Evolutionary conservation across 108 stramenopile genomes (phyloP).

Genomic region (Thalassiosira profunda): DNA sequence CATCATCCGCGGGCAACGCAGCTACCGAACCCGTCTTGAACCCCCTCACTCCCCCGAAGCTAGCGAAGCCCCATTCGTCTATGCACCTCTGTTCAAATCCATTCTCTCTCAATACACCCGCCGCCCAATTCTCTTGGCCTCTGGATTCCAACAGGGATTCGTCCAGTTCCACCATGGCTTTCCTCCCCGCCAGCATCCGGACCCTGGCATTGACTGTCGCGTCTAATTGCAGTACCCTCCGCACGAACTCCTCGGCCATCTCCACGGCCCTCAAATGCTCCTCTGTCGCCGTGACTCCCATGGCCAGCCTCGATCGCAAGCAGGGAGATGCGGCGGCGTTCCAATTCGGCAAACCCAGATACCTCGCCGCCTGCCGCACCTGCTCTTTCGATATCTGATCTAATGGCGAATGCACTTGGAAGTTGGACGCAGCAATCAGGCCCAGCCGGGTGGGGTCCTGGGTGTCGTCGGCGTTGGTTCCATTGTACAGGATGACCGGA

Average conservation of each 20-base stretch:
- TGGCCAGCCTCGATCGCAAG: constrained; percentile 88
- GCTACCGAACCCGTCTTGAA: constrained; percentile 49
- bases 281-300: constrained; percentile 86
- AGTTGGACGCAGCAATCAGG: constrained; percentile 75
- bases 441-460: constrained; percentile 90
- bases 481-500: constrained; percentile 85
- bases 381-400: constrained; percentile 71
- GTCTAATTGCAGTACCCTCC: constrained; percentile 45
- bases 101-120: constrained; percentile 8
- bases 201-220: constrained; percentile 67
- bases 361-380: constrained; percentile 72
- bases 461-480: constrained; percentile 93
- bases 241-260: constrained; percentile 70
- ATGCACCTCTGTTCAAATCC: constrained; percentile 34
- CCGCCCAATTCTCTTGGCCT: not conserved
- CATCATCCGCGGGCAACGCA: constrained; percentile 6
- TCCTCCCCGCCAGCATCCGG: constrained; percentile 62
- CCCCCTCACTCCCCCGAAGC: constrained; percentile 32
- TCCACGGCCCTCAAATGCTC: constrained; percentile 78
- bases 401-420: constrained; percentile 84
- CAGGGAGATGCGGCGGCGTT: constrained; percentile 94
- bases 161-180: constrained; percentile 84
- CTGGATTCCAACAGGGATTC: constrained; percentile 2
- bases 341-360: constrained; percentile 90
- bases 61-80: constrained; percentile 39